Evolutionary conservation across 176 grass and related monocot species (phyloP), one percentile per base, ranked within the genome.

Genomic region (Paspalum vaginatum): DNA sequence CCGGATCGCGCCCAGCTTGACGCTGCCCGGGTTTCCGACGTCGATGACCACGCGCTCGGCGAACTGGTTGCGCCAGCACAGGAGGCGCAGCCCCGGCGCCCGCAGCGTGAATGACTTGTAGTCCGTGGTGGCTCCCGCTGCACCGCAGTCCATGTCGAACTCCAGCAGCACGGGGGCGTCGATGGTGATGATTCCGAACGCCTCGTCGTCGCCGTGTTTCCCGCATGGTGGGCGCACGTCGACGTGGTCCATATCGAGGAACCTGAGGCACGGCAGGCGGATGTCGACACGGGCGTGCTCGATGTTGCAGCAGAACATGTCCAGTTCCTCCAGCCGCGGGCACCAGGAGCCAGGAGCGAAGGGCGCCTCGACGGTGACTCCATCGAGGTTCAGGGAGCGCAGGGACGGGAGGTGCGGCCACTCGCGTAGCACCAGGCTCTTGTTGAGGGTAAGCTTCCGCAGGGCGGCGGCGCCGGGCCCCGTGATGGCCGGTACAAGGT

Each of bases 351-450:
- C n/a, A 0, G 55, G 40, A 13, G 14, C 55, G 55, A 76, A 76
- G n/a, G 73, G 40, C n/a, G 55, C 14, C 22, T 45, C 55, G 21
- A 46, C 14, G 21, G 55, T 26, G n/a, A 50, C 25, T 8, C 4
- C 5, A 3, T 3, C 4, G 40, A 75, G 53, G 0, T 5, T 11
- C n/a, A 45, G n/a, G 4, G 4, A 24, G 40, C 55, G 54, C 40
- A 75, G 40, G 4, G 54, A 59, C n/a, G 73, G 73, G 39, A 75
- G 73, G 21, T 9, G 54, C 54, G 54, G 54, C 73, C 73, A 75
- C 39, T 60, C 74, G 40, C 21, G 2, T 5, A 76, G 0, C 40
- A 61, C 41, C 21, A 17, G 32, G 32, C 32, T 32, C 0, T 2
- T 1, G 7, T 7, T 0, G 13, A 76, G 73, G 13, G 1, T 2